Evolutionary conservation across 257 asterid species (phyloP).

Genomic region (Petunia axillaris): DNA sequence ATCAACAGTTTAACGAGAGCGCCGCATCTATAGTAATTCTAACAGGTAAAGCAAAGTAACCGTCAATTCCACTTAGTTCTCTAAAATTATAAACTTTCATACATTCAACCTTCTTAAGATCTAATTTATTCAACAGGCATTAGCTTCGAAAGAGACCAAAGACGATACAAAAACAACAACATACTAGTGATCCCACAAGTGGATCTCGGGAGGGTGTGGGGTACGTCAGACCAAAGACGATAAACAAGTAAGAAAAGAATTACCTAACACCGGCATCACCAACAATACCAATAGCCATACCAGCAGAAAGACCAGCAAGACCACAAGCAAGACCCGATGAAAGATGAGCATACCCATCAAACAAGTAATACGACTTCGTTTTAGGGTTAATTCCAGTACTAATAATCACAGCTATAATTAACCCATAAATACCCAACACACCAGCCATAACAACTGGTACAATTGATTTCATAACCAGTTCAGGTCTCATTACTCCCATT

Average conservation of each 20-base stretch:
- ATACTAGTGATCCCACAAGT: no score
- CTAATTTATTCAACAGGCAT: not conserved
- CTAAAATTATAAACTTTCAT: not conserved
- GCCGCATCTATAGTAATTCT: not conserved
- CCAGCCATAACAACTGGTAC: constrained; percentile 31
- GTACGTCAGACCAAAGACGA: no score
- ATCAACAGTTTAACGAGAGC: no score
- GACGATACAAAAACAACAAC: not conserved
- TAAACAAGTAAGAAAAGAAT: not conserved
- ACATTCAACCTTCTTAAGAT: not conserved
- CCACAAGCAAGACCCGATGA: no score
- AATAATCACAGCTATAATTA: constrained; percentile 29
- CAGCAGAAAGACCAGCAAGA: no score
- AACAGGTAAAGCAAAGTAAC: not conserved
- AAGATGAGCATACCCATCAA: no score
- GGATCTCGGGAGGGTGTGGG: no score
- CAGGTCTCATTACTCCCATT: constrained; percentile 31
- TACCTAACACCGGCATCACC: constrained; percentile 29
- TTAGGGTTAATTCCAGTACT: constrained; percentile 16
- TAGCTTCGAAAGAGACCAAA: not conserved
- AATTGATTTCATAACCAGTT: constrained; percentile 30
- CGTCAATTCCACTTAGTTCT: not conserved
- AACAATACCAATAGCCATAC: no score
- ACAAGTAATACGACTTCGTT: no score
- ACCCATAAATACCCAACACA: constrained; percentile 27